Conservation (phyloP, 495 filamentous ascomycete species). For the Jackrogersella minutella region DNA sequence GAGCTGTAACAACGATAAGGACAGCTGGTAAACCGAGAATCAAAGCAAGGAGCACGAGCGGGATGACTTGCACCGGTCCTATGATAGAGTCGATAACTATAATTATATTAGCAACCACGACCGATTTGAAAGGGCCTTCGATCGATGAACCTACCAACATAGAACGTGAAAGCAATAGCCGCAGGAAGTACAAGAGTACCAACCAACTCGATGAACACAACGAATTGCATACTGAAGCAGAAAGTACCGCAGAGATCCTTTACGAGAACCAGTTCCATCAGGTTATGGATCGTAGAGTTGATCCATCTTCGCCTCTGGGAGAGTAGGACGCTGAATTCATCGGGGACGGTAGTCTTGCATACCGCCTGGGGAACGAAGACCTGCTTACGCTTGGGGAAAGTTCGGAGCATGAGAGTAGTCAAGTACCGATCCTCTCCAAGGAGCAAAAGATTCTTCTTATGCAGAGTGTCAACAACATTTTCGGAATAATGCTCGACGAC, state of each 20-base stretch:
- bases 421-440: slow-evolving; percentile 98
- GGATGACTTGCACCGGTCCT: slow-evolving; percentile 85
- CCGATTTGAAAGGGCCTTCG: too few species aligned
- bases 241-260: slow-evolving; percentile 98
- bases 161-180: slow-evolving; percentile 96
- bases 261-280: slow-evolving; percentile 96
- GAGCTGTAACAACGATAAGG: slow-evolving; percentile 94
- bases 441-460: slow-evolving; percentile 96
- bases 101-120: slow-evolving; percentile 32
- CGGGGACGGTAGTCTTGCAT: slow-evolving; percentile 97
- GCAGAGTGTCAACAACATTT: slow-evolving; percentile 97
- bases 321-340: slow-evolving; percentile 88
- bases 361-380: slow-evolving; percentile 98
- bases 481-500: slow-evolving; percentile 99
- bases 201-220: slow-evolving; percentile 94
- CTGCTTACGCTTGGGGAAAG: slow-evolving; percentile 99
- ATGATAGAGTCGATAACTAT: slow-evolving; percentile 87
- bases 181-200: slow-evolving; percentile 95
- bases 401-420: slow-evolving; percentile 96
- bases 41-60: slow-evolving; percentile 85
- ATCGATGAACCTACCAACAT: slow-evolving; percentile 74
- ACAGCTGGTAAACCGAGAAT: slow-evolving; percentile 94
- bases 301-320: slow-evolving; percentile 98
- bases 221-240: slow-evolving; percentile 99
- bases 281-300: slow-evolving; percentile 98